Conservation (phyloP, 352 stramenopile genomes). For the Phytophthora kernoviae region DNA sequence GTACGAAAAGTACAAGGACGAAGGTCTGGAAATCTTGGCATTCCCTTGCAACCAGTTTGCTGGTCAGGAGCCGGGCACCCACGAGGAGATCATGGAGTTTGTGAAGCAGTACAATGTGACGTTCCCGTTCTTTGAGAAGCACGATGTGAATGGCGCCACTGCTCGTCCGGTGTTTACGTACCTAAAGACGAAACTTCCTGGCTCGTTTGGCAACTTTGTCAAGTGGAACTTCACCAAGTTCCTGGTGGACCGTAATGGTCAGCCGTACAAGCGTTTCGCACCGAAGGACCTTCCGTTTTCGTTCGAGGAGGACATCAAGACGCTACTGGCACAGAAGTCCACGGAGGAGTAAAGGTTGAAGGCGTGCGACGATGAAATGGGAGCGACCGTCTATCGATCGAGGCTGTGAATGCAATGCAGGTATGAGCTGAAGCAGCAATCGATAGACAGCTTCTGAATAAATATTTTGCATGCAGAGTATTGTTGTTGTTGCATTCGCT, state of each 20-base stretch:
- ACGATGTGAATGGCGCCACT: constrained; percentile 85
- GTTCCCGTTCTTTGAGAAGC: constrained; percentile 76
- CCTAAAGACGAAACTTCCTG: constrained; percentile 77
- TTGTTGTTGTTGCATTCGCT: not conserved
- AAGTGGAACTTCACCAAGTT: constrained; percentile 94
- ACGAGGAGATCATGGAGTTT: constrained; percentile 84
- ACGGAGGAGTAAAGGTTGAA: constrained; percentile 5
- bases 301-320: constrained; percentile 82
- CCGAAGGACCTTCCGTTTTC: constrained; percentile 65
- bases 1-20: constrained; percentile 67
- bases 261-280: constrained; percentile 69
- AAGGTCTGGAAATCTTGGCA: constrained; percentile 69
- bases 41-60: constrained; percentile 93
- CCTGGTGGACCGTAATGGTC: constrained; percentile 85
- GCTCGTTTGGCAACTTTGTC: constrained; percentile 75
- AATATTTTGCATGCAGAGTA: not conserved
- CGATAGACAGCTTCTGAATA: not conserved
- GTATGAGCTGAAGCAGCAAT: not conserved
- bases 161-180: constrained; percentile 85
- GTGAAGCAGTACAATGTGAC: constrained; percentile 59
- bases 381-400: not conserved
- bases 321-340: constrained; percentile 49
- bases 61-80: constrained; percentile 46
- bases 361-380: not conserved
- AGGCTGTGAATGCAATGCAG: not conserved